Base-by-base conservation (phyloP, 2,329 filamentous ascomycete genomes). In the Dothistroma septosporum region DNA sequence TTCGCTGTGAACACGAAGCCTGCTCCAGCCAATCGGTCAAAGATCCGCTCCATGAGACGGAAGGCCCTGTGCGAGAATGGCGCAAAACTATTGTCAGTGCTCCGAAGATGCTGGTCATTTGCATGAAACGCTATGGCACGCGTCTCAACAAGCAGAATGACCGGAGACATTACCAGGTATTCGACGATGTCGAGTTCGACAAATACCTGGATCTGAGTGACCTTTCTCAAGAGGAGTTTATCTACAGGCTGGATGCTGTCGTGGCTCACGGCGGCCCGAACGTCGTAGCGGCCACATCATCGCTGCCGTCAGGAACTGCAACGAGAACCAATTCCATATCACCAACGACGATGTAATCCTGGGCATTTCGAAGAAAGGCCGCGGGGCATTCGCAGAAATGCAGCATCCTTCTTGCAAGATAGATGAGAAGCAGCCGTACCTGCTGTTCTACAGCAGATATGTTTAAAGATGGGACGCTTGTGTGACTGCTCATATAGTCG, bases 171-270 rank as follows among this genome's bases (percentile, higher is more conserved):
- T 21, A 57, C n/a, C n/a, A 57, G 28, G 21, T 64, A 16, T 22
- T 16, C 3, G 49, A 53, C n/a, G 33, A 47, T 2, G 44, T 55
- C 22, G 16, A 31, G 10, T 59, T 35, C 31, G 44, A 55, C 4
- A 44, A 55, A 44, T 44, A 47, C 28, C 44, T 59, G 12, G 49
- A 59, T 32, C 14, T 59, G 12, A 35, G 44, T 16, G 22, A 54
- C 4, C 50, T 55, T 41, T 37, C 52, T 10, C n/a, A 50, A 1
- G 53, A 35, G n/a, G 55, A 61, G 21, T 44, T 35, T 16, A 28
- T 54, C 16, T 65, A 65, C 48, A 35, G 61, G 19, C 32, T 65
- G 19, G 59, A 63, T 14, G 56, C 37, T 9, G 63, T 65, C 1
- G 59, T 65, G 1, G 58, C 58, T 12, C 61, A 65, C 35, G 24